Evolutionary conservation across 805 yeast species (phyloP), one percentile per base, ranked within the genome.

Genomic region (Cyberlindnera sargentensis): DNA sequence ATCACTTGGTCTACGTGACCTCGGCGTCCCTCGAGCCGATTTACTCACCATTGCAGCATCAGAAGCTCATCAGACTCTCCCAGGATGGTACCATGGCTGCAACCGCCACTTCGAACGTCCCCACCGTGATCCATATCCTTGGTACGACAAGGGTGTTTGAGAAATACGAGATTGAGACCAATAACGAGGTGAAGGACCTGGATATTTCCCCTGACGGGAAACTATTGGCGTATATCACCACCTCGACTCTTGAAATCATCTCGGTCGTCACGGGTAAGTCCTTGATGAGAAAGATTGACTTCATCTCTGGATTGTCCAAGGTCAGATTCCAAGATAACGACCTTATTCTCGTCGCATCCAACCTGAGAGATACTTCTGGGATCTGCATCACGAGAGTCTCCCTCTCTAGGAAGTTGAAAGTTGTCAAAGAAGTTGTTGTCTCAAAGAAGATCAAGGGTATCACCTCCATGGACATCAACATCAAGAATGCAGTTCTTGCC

Each of bases 141-240:
- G 78, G 81, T 49, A 74, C 78, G 6, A 73, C 70, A 3, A 67
- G 73, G 33, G 65, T 86, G 41, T 78, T 74, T 41, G 77, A 76
- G 49, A 73, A 71, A 41, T 75, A 71, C 55, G 79, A 73, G 55
- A 73, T 76, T 44, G 79, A 72, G 45, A 78, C 91, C 1, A 71
- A 72, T 36, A 65, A 72, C 30, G 77, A 74, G 34, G 77, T 76
- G 3, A 76, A 71, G 50, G 96, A 88, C 60, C 65, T 86, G 47
- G 75, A 78, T 45, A 74, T 87, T 49, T 78, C 84, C 34, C 83
- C 85, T 2, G 82, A 79, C 55, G 91, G 89, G 1, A 79, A 81
- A 56, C 64, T 78, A 27, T 65, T 87, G 50, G 72, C 83, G 37
- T 84, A 78, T 48, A 72, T 84, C 47, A 86, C 95, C 0, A 63